phyloP scores from a whole-genome alignment of 23 red algal species.

The Gracilaria caudata region DNA sequence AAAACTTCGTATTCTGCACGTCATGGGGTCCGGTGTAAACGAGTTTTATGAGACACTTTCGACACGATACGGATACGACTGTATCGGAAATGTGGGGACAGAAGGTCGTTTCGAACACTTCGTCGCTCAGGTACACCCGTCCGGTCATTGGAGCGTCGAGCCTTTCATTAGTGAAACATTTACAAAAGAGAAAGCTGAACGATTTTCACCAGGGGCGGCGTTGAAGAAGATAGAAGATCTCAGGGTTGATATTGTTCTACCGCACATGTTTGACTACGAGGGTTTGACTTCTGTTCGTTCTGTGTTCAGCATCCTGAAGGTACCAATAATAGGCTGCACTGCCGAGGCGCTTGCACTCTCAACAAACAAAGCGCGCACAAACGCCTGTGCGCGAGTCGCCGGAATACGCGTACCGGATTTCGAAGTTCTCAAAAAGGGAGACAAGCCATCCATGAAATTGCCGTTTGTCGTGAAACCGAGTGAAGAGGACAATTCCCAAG shows the following conservation, averaged over 20 bases:
- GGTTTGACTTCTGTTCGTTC: conserved; percentile 67
- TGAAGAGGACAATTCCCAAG: conserved; percentile 80
- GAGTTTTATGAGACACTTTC: conserved; percentile 74
- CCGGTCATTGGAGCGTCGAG: conserved; percentile 59
- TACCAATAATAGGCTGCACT: conserved; percentile 61
- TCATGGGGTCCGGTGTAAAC: conserved; percentile 51
- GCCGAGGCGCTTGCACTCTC: conserved; percentile 71
- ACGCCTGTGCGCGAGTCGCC: conserved; percentile 36
- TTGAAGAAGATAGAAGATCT: conserved; percentile 35
- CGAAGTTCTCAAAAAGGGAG: conserved; percentile 49
- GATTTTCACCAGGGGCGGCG: conserved; percentile 53
- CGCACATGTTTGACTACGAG: conserved; percentile 81
- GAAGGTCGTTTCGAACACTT: conserved; percentile 59
- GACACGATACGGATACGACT: conserved; percentile 48
- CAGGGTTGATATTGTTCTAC: conserved; percentile 55
- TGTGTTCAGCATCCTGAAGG: conserved; percentile 35
- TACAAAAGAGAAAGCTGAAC: not conserved
- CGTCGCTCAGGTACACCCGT: conserved; percentile 34
- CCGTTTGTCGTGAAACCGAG: conserved; percentile 68
- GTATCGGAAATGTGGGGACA: conserved; percentile 38
- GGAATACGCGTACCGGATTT: conserved; percentile 61
- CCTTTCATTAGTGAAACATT: not conserved
- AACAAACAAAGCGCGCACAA: conserved; percentile 70
- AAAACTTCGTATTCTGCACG: conserved; percentile 52
- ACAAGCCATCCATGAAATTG: conserved; percentile 11